Percentiles rank a stretch among this genome's conserved stretches.
Conservation (phyloP, 2,329 filamentous ascomycete species). For the Arthrobotrys musiformis region DNA sequence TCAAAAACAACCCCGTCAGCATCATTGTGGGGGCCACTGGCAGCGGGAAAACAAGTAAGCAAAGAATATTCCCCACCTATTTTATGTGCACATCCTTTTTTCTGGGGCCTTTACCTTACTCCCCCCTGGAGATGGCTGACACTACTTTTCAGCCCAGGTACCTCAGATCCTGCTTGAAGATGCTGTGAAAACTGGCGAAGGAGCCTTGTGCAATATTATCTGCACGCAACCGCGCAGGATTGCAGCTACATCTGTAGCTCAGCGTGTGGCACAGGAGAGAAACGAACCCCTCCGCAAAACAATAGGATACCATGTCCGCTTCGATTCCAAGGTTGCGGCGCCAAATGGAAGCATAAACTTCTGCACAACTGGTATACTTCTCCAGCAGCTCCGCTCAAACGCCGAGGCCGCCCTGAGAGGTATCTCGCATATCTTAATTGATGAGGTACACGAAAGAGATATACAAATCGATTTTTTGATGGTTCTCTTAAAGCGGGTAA, state of each 20-base stretch:
- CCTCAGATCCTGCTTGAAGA: constrained; percentile 69
- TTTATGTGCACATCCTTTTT: neutral
- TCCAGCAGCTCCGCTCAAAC: constrained; percentile 64
- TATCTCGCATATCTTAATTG: constrained; percentile 66
- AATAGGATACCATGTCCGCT: constrained; percentile 66
- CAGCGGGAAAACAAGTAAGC: constrained; percentile 64
- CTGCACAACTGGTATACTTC: constrained; percentile 67
- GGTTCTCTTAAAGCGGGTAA: constrained; percentile 64
- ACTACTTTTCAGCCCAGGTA: constrained; percentile 64
- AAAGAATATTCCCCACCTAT: neutral
- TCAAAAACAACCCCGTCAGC: constrained; percentile 64
- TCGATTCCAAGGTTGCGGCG: constrained; percentile 62
- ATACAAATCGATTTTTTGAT: constrained; percentile 65
- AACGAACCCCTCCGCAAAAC: constrained; percentile 63
- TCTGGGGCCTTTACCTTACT: no score
- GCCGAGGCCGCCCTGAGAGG: constrained; percentile 63
- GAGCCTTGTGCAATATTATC: constrained; percentile 66
- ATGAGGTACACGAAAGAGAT: constrained; percentile 67
- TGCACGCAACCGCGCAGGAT: constrained; percentile 67
- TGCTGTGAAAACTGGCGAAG: constrained; percentile 62
- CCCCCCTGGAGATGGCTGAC: neutral
- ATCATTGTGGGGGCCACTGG: constrained; percentile 66
- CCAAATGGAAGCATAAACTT: constrained; percentile 64
- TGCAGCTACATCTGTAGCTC: constrained; percentile 65
- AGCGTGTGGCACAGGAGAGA: constrained; percentile 66